Evolutionary conservation across 2,329 filamentous ascomycete species (phyloP), one percentile per base, ranked within the genome.

Genomic region (Didymellaceae sp.): DNA sequence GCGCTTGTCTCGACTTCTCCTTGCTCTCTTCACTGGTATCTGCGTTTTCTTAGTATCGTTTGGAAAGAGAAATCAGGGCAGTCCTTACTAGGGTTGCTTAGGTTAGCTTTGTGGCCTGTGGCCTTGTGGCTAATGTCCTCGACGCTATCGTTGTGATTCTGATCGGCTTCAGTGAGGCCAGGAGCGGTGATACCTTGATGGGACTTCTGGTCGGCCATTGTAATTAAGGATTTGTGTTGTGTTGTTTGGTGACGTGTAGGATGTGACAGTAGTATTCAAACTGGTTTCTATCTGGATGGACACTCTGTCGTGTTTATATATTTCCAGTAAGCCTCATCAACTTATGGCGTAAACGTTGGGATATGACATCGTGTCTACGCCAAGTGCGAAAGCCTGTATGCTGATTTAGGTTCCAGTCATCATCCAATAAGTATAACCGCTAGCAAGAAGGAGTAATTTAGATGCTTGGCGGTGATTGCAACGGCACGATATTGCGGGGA

Each of bases 71-170:
- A n/a, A n/a, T n/a, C 4, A 11, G 5, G 11, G 9, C n/a, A 8
- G 14, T n/a, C 10, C 54, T 18, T 63, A 79, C 77, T 79, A 5
- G 75, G 77, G 49, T 79, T 79, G 52, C 73, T 68, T 5, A 80
- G 52, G 54, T 79, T 79, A 4, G 77, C 76, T 63, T 78, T 78
- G 65, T 79, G 76, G n/a, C 77, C 77, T 10, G 25, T 16, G 2
- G 58, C 58, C 25, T 26, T 30, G 39, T 62, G 21, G 34, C 43
- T 51, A 28, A 57, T 54, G 21, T 62, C 58, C 32, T 62, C 55
- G 13, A 47, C 13, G 2, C 47, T 52, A 17, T 61, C 42, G 37
- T 61, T 52, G 46, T 58, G 55, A 32, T 55, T 57, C 48, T 55
- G 38, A 16, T 49, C 26, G 13, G 45, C 32, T 33, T 59, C 34